Percentiles rank a stretch among this genome's conserved stretches.
phyloP scores from a whole-genome alignment of 192 early-diverging fungal species.

The Umbelopsis sp. region DNA sequence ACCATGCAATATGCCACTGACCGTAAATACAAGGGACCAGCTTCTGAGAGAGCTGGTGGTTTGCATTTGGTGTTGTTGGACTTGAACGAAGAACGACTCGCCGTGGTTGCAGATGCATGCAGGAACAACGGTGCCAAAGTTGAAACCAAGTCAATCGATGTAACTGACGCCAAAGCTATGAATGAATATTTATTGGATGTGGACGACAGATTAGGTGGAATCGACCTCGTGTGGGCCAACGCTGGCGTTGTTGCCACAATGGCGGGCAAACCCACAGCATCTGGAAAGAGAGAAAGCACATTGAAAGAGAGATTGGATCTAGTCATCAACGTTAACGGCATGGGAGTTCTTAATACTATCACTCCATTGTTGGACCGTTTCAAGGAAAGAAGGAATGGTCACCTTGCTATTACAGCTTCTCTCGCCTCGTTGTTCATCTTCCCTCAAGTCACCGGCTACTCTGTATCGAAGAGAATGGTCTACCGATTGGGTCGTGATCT shows the following conservation, averaged over 20 bases:
- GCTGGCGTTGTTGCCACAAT: constrained; percentile 21
- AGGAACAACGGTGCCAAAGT: constrained; percentile 6
- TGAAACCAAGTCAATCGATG: constrained; percentile 18
- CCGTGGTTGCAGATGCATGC: constrained; percentile 11
- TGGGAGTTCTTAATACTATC: constrained; percentile 20
- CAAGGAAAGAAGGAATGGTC: constrained; percentile 11
- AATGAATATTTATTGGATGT: constrained; percentile 17
- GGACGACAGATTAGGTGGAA: constrained; percentile 19
- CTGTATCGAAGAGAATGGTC: constrained; percentile 22
- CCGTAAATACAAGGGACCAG: neutral
- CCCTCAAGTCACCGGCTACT: constrained; percentile 9
- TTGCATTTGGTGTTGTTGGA: constrained; percentile 14
- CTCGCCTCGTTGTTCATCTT: constrained; percentile 15
- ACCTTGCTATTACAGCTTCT: constrained; percentile 22
- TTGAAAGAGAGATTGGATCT: constrained; percentile 17
- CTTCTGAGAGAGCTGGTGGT: neutral
- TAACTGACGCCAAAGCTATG: constrained; percentile 19
- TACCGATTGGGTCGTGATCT: constrained; percentile 25
- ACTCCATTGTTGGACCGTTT: constrained; percentile 23
- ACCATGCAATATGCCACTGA: constrained; percentile 23
- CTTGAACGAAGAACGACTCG: constrained; percentile 7
- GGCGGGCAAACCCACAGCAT: neutral
- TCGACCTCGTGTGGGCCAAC: constrained; percentile 25
- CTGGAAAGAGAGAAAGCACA: constrained; percentile 1
- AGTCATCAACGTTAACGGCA: constrained; percentile 25